phyloP scores from a whole-genome alignment of 768 basidiomycete genomes.

The Suillus occidentalis region DNA sequence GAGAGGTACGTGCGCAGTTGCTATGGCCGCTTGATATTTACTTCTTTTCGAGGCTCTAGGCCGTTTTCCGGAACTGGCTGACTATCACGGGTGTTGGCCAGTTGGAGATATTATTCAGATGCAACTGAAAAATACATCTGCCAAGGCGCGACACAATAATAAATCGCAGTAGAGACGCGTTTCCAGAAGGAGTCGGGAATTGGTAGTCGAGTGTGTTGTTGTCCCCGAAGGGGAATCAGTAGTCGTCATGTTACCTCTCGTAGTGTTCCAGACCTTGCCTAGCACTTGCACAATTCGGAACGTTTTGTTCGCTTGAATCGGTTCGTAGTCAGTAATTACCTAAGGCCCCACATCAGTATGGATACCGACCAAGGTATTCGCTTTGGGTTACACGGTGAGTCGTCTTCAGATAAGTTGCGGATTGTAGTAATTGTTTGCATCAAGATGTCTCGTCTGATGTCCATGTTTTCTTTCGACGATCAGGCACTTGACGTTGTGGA shows the following conservation, averaged over 20 bases:
- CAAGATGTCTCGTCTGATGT: not conserved
- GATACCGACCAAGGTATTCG: too few species aligned
- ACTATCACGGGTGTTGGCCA: constrained; percentile 3
- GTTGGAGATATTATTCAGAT: constrained; percentile 3
- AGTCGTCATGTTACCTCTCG: too few species aligned
- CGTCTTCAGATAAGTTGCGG: not conserved
- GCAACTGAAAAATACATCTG: not conserved
- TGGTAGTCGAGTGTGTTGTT: too few species aligned
- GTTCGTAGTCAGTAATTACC: not conserved
- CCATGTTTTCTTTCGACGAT: not conserved
- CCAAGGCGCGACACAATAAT: not conserved
- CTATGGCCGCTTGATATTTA: not conserved
- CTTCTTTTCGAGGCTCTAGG: not conserved
- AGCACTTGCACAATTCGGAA: not conserved
- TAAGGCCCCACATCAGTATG: not conserved
- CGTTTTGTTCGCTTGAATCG: not conserved
- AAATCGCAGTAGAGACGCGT: too few species aligned
- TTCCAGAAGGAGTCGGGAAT: not conserved
- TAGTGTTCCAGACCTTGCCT: too few species aligned
- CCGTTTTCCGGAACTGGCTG: not conserved
- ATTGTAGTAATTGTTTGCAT: not conserved
- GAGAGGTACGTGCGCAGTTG: not conserved
- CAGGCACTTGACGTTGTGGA: not conserved
- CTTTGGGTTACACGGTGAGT: not conserved
- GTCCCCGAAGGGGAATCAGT: too few species aligned